Conservation (phyloP, 139 green algal genomes). For the Zygnema circumcarinatum region DNA sequence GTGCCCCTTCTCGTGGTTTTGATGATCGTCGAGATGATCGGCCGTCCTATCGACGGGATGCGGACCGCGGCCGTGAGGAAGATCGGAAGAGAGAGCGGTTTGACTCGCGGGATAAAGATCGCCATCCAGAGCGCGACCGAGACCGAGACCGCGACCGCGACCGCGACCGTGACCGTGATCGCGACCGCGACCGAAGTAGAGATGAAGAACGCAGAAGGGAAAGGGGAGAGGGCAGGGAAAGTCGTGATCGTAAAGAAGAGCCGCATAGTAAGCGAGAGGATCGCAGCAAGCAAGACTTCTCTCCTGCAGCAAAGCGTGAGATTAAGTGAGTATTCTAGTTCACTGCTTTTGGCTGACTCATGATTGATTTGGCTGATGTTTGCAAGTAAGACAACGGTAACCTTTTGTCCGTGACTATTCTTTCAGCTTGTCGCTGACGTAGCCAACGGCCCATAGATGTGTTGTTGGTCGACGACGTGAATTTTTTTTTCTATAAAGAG, state of each 20-base stretch:
- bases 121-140: constrained; percentile 18
- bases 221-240: constrained; percentile 20
- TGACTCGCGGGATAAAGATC: background rate
- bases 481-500: no score
- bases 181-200: background rate
- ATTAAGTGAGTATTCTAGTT: background rate
- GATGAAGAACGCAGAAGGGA: constrained; percentile 4
- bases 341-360: background rate
- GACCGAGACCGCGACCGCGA: constrained; percentile 18
- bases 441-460: no score
- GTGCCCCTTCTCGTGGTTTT: background rate
- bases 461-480: no score
- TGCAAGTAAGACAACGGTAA: no score
- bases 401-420: no score
- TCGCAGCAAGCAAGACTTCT: background rate
- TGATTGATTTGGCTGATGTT: no score
- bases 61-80: background rate
- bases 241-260: background rate
- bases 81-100: constrained; percentile 22
- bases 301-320: background rate
- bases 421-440: no score
- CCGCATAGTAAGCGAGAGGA: background rate
- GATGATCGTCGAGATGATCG: background rate
- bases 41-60: background rate
- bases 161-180: constrained; percentile 7